Conservation (phyloP, 345 rosid genomes). For the Hypericum androsaemum region DNA sequence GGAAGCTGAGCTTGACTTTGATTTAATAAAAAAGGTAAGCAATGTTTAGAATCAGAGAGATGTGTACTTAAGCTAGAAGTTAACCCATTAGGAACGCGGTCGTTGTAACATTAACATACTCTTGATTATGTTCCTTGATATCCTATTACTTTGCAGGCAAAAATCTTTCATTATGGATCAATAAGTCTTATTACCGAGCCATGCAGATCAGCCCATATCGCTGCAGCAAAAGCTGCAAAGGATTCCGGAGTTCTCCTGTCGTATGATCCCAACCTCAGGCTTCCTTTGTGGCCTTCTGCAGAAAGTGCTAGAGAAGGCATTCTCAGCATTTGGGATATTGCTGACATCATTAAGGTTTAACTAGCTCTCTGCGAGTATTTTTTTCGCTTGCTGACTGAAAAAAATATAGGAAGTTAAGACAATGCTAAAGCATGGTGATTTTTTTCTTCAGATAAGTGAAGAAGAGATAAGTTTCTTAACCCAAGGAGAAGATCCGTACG, state of each 20-base stretch:
- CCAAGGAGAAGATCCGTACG: slow-evolving; percentile 85
- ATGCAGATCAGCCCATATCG: slow-evolving; percentile 84
- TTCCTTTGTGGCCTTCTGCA: slow-evolving; percentile 83
- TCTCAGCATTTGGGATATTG: slow-evolving; percentile 73
- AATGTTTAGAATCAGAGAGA: no score
- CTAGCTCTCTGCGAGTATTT: no score
- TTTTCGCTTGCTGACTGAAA: no score
- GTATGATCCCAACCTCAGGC: slow-evolving; percentile 91
- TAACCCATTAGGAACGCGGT: no score
- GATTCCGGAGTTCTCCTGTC: slow-evolving; percentile 83
- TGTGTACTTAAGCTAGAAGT: no score
- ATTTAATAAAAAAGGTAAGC: slow-evolving; percentile 70
- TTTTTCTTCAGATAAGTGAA: slow-evolving; percentile 56
- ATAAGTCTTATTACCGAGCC: slow-evolving; percentile 97
- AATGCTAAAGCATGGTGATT: no score
- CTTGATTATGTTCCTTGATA: neutral
- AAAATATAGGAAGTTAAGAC: no score
- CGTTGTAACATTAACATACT: no score
- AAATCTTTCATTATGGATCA: slow-evolving; percentile 86
- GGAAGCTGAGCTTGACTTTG: slow-evolving; percentile 72
- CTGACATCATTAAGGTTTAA: slow-evolving; percentile 74
- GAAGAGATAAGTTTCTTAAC: slow-evolving; percentile 82
- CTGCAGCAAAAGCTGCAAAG: slow-evolving; percentile 88
- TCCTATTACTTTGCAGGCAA: slow-evolving; percentile 42
- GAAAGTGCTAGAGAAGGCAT: slow-evolving; percentile 81